These are phyloP conservation scores for Alternaria brassicicola DNA, from an alignment of 2,329 filamentous ascomycete species.

Conservation along the genomic window DNA sequence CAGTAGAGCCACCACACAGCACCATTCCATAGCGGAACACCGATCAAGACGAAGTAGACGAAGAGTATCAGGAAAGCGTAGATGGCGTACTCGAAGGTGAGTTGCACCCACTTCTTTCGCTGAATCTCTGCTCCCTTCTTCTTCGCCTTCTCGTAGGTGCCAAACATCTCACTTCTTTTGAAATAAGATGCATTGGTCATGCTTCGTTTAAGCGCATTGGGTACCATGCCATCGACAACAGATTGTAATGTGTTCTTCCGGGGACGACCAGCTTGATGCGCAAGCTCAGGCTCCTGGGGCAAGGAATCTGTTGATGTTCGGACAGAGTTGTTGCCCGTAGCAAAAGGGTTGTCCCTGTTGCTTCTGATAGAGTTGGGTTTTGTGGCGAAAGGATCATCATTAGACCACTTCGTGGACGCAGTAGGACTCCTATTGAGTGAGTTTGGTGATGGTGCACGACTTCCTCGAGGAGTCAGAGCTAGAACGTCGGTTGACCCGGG, in stretches of 20 bases:
- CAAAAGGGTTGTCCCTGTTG: slow-evolving; percentile 7
- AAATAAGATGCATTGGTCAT: slow-evolving; percentile 25
- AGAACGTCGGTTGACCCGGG: slow-evolving; percentile 5
- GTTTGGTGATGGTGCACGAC: slow-evolving; percentile 9
- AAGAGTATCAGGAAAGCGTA: slow-evolving; percentile 48
- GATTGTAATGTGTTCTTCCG: slow-evolving; percentile 24
- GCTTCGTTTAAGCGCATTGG: slow-evolving; percentile 20
- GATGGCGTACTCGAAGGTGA: slow-evolving; percentile 49
- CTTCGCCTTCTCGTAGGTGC: slow-evolving; percentile 35
- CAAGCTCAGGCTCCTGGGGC: slow-evolving; percentile 14
- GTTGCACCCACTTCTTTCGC: slow-evolving; percentile 45
- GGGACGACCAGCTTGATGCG: slow-evolving; percentile 8
- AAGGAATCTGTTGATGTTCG: neutral
- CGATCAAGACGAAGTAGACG: slow-evolving; percentile 56
- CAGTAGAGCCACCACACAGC: slow-evolving; percentile 28
- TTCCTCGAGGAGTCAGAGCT: slow-evolving; percentile 4
- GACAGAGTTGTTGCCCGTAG: slow-evolving; percentile 3
- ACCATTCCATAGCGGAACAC: slow-evolving; percentile 55
- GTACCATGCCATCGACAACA: slow-evolving; percentile 25
- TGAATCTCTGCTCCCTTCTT: slow-evolving; percentile 29
- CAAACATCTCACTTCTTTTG: slow-evolving; percentile 22
- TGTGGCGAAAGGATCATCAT: slow-evolving; percentile 21
- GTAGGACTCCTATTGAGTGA: neutral
- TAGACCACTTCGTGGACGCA: slow-evolving; percentile 7
- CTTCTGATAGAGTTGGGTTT: slow-evolving; percentile 15